phyloP scores from a whole-genome alignment of 192 early-diverging fungal genomes.

The Paraglomus occultum region DNA sequence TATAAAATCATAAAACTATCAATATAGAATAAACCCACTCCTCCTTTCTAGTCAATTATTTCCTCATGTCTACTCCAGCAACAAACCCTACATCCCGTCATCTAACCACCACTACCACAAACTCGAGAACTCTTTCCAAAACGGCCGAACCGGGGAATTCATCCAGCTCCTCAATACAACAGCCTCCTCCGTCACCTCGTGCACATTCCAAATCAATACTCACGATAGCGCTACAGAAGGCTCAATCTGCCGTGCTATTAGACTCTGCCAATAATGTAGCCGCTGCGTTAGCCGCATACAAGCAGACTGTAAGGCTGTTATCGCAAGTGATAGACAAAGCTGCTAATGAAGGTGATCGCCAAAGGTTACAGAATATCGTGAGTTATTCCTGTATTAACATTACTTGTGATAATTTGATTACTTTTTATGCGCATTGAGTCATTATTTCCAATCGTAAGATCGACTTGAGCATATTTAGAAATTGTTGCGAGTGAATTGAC shows the following conservation, averaged over 20 bases:
- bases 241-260: slow-evolving; percentile 25
- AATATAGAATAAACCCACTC: no score
- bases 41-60: not conserved
- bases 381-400: slow-evolving; percentile 3
- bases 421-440: no score
- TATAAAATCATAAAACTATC: no score
- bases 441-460: no score
- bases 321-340: slow-evolving; percentile 29
- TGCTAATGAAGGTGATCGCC: slow-evolving; percentile 26
- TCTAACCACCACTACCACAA: not conserved
- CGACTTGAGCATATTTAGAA: no score
- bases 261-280: slow-evolving; percentile 27
- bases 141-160: slow-evolving; percentile 1
- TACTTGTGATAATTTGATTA: not conserved
- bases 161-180: not conserved
- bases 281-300: slow-evolving; percentile 28
- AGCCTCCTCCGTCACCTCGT: slow-evolving; percentile 20
- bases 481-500: no score
- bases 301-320: slow-evolving; percentile 23
- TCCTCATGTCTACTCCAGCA: not conserved
- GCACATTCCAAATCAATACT: slow-evolving; percentile 32
- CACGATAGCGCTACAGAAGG: slow-evolving; percentile 30
- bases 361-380: slow-evolving; percentile 29
- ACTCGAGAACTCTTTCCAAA: not conserved
- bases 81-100: slow-evolving; percentile 21